Percentiles rank a stretch among this genome's conserved stretches.
Evolutionary conservation across 495 filamentous ascomycete species (phyloP).

Genomic region (Daldinia vernicosa): DNA sequence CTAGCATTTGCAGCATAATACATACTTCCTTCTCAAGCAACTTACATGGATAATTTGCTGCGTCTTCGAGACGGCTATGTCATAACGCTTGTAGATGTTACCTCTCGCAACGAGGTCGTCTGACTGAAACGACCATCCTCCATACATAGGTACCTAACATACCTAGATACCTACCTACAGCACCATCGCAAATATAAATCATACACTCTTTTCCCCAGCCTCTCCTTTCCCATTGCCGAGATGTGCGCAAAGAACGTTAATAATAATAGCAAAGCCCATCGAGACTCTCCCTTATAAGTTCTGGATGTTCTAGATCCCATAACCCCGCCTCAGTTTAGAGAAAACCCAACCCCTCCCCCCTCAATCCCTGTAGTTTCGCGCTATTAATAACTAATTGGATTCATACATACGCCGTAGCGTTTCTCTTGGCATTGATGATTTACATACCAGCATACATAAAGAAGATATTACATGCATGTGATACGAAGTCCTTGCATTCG

Average conservation of each 20-base stretch:
- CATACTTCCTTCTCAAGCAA: background rate
- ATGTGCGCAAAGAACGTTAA: conserved; percentile 4
- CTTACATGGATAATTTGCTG: conserved; percentile 16
- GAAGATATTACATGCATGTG: conserved; percentile 6
- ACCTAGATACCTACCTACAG: background rate
- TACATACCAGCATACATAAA: too few species aligned
- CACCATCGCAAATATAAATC: background rate
- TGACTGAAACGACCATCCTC: conserved; percentile 11
- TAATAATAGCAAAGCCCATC: background rate
- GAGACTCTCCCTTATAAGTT: conserved; percentile 4
- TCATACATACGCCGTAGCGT: conserved; percentile 6
- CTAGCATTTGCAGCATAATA: conserved; percentile 16
- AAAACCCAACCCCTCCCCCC: too few species aligned
- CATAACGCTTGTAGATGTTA: conserved; percentile 26
- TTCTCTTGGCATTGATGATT: conserved; percentile 12
- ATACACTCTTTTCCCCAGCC: background rate
- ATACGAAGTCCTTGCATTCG: background rate
- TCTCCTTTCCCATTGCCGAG: conserved; percentile 6
- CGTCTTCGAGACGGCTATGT: conserved; percentile 14
- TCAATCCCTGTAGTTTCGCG: conserved; percentile 7
- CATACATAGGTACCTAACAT: too few species aligned
- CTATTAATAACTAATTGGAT: conserved; percentile 9
- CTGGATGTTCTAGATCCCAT: conserved; percentile 5
- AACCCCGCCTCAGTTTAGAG: conserved; percentile 18
- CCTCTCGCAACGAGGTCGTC: conserved; percentile 27